Evolutionary conservation across 345 rosid species (phyloP), one percentile per base, ranked within the genome.

Genomic region (Chamaenerion angustifolium): DNA sequence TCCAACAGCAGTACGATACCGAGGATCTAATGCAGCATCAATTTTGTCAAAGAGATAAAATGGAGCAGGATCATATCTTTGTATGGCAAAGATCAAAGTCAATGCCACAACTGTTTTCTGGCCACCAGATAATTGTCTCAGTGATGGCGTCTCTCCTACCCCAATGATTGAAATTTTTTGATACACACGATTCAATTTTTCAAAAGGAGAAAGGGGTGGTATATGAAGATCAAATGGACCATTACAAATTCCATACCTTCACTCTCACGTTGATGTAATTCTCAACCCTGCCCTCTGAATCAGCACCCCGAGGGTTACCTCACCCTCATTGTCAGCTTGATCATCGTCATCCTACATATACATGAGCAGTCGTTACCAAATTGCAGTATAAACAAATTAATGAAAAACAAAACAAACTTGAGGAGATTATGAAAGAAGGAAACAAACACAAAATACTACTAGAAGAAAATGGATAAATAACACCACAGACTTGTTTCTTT

Each of bases 61-160:
- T 15, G 95, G 95, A 56, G 98, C 95, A 61, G 98, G 95, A 74
- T 92, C 98, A 14, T 95, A 87, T 55, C 93, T 69, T 48, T 92
- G 98, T 65, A 92, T 92, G 35, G 98, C 93, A 53, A 87, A 92
- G 55, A 92, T 92, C 71, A 92, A 69, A 2, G 98, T 71, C 51
- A 87, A 79, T 19, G 96, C 98, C 46, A 87, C 96, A 27, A 92
- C 96, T 37, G 98, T 87, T 71, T 92, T 92, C 71, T 92, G 95
- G 27, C 96, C 96, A 57, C 98, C 98, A 0, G 96, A 92, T 41
- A 92, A 63, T 57, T 87, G 95, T 72, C 87, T 87, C 93, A 92
- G 82, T 21, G 87, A 78, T 52, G 87, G 96, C 1, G 96, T 92
- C 69, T 92, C 96, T 19, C 92, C 96, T 76, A 83, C 95, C 63